Conservation (phyloP, 1,284 basidiomycete species). For the Puccinia novopanici region DNA sequence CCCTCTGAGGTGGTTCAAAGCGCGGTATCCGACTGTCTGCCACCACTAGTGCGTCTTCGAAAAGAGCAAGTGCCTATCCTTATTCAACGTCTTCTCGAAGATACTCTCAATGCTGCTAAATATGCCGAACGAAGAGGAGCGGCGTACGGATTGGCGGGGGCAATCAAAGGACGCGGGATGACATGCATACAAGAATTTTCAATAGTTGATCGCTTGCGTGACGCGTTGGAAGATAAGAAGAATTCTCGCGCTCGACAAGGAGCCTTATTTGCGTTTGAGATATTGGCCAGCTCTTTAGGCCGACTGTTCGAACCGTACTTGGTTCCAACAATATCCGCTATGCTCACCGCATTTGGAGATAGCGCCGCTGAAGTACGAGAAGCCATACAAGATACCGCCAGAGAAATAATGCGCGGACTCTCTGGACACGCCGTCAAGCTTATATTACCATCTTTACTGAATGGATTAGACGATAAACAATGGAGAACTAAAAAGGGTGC, state of each 20-base stretch:
- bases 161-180: slow-evolving; percentile 86
- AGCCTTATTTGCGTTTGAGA: slow-evolving; percentile 92
- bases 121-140: slow-evolving; percentile 91
- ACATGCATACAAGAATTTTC: slow-evolving; percentile 80
- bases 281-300: slow-evolving; percentile 79
- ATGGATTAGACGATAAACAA: slow-evolving; percentile 90
- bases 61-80: slow-evolving; percentile 65
- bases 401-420: slow-evolving; percentile 75
- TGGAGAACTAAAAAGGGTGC: slow-evolving; percentile 51
- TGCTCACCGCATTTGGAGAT: slow-evolving; percentile 89
- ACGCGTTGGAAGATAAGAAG: slow-evolving; percentile 86
- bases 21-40: slow-evolving; percentile 85
- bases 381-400: slow-evolving; percentile 87
- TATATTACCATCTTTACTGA: slow-evolving; percentile 84
- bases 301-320: slow-evolving; percentile 94
- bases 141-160: slow-evolving; percentile 91
- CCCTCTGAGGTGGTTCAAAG: slow-evolving; percentile 95
- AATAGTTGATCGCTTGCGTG: slow-evolving; percentile 72
- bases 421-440: slow-evolving; percentile 91
- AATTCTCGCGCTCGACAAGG: slow-evolving; percentile 84
- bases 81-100: slow-evolving; percentile 74
- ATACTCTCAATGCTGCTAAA: slow-evolving; percentile 75
- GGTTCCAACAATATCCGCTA: slow-evolving; percentile 77
- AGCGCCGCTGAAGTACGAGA: slow-evolving; percentile 84
- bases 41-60: slow-evolving; percentile 79